Conservation (phyloP, 495 filamentous ascomycete species). For the Xylaria longipes region DNA sequence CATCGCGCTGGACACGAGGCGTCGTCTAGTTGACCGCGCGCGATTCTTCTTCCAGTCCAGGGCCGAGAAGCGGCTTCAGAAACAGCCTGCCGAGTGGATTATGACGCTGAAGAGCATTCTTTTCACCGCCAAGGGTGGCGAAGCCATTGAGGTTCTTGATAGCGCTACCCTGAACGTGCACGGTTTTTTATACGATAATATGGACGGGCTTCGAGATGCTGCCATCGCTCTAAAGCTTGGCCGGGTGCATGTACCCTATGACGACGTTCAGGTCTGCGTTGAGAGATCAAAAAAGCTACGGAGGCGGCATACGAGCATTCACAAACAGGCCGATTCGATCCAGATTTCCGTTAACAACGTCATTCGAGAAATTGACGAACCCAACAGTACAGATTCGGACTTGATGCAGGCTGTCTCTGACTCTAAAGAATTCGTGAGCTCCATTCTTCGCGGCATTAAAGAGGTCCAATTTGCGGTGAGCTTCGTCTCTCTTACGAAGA, state of each 20-base stretch:
- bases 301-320: conserved; percentile 34
- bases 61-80: conserved; percentile 69
- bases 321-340: conserved; percentile 44
- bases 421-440: conserved; percentile 90
- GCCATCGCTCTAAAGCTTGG: conserved; percentile 91
- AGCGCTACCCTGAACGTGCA: conserved; percentile 87
- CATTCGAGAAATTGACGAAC: conserved; percentile 76
- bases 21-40: conserved; percentile 88
- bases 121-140: conserved; percentile 82
- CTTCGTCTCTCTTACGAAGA: conserved; percentile 85
- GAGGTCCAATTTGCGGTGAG: conserved; percentile 96
- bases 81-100: conserved; percentile 93
- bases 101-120: conserved; percentile 82
- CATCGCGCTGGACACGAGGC: conserved; percentile 86
- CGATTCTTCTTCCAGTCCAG: conserved; percentile 84
- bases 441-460: conserved; percentile 88
- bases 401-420: conserved; percentile 84
- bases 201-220: conserved; percentile 87
- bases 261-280: conserved; percentile 74
- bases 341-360: conserved; percentile 75
- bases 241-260: conserved; percentile 85
- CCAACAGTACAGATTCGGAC: conserved; percentile 74
- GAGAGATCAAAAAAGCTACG: conserved; percentile 52
- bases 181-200: conserved; percentile 85
- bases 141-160: conserved; percentile 89